Base-by-base conservation (phyloP, 1,284 basidiomycete genomes). In the Entoloma clypeatum region DNA sequence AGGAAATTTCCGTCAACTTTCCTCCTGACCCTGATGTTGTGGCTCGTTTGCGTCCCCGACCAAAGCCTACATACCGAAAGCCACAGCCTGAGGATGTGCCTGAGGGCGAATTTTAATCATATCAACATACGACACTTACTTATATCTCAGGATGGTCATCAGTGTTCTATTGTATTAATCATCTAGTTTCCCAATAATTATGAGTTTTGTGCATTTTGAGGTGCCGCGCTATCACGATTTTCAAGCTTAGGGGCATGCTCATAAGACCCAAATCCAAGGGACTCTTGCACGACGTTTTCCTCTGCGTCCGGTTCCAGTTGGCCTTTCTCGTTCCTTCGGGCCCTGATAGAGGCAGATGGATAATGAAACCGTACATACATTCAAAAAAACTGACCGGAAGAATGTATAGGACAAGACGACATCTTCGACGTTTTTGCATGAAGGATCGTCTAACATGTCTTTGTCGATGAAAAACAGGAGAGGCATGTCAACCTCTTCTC, bases 381-480 rank as follows among this genome's bases (percentile, higher is more conserved):
- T 25, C 21, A 34, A 16, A 19, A 40, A 23, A 25, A 52, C 78
- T 47, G 48, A 91, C 91, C 80, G 77, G 78, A 99, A 99, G 71
- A 99, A 99, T 0, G 96, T 99, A 64, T 99, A 99, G 32, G 87
- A 93, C 40, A 99, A 63, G 0, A 99, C 91, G 7, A 99, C 78
- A 57, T 98, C 92, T 53, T 94, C 84, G 2, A 99, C 76, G 48
- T 86, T 81, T 51, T 82, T 76, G 62, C 93, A 89, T 3, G 80
- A 66, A 2, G 92, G 92, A 55, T 99, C 96, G 38, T 98, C 93
- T 30, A 95, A 69, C 44, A 97, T 82, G 58, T 99, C 96, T 46
- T 89, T 86, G 71, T 99, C 96, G 52, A 99, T 95, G 71, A 99
- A 99, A 74, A 99, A 99, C 49, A 99, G 79, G 19, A 99, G 76